Evolutionary conservation across 208 protist genomes (phyloP).

Genomic region (Acanthamoeba lenticulata): DNA sequence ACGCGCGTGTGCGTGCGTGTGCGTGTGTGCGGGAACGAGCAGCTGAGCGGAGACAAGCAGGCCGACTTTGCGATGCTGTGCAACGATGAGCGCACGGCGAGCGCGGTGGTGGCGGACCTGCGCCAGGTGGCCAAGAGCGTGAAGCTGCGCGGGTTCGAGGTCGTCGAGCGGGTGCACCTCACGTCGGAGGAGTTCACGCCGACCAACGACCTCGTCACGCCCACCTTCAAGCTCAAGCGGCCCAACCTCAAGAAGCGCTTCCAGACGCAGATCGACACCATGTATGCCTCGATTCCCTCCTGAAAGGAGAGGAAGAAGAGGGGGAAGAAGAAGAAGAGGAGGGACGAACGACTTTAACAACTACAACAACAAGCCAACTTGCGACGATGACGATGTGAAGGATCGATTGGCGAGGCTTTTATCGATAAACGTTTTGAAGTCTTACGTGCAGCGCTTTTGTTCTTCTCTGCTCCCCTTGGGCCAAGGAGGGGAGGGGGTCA

Average conservation of each 20-base stretch:
- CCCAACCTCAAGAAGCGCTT: slow-evolving; percentile 72
- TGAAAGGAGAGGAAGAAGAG: no score
- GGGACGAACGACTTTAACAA: not conserved
- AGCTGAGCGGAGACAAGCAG: not conserved
- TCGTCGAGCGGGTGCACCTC: slow-evolving; percentile 16
- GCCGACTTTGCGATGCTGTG: not conserved
- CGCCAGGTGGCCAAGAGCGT: slow-evolving; percentile 13
- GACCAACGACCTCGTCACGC: slow-evolving; percentile 88
- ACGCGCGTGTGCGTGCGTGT: not conserved
- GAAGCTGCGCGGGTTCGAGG: slow-evolving; percentile 35
- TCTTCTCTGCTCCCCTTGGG: no score
- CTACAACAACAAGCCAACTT: no score
- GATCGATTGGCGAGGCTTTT: no score
- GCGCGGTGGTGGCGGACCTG: not conserved
- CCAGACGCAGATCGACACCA: not conserved
- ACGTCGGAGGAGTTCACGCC: slow-evolving; percentile 77
- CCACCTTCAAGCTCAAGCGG: slow-evolving; percentile 89
- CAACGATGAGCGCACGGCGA: not conserved
- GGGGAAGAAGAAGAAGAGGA: no score
- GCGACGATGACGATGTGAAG: no score
- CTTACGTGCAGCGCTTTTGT: no score
- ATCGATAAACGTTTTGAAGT: no score
- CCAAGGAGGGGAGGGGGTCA: no score
- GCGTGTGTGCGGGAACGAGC: not conserved
- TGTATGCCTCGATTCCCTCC: slow-evolving; percentile 4